Evolutionary conservation across 148 eudicot species (phyloP).

Genomic region (Dianthus caryophyllus): DNA sequence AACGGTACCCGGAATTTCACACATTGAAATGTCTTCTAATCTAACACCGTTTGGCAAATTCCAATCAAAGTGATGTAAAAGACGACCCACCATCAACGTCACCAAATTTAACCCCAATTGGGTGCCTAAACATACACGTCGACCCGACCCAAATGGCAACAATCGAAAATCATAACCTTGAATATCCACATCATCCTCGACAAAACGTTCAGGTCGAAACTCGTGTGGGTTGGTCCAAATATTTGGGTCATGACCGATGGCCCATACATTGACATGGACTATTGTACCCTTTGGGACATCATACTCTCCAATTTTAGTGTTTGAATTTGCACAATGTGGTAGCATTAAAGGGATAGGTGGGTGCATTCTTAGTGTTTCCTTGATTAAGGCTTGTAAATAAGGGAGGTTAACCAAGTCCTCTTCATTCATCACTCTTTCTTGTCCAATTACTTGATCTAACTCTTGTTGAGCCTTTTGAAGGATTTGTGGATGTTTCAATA

Average conservation of each 20-base stretch:
- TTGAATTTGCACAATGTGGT: constrained; percentile 58
- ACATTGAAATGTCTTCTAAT: constrained; percentile 50
- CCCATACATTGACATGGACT: constrained; percentile 66
- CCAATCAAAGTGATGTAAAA: constrained; percentile 64
- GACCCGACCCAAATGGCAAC: constrained; percentile 68
- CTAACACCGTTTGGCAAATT: constrained; percentile 37
- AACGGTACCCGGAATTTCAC: constrained; percentile 53
- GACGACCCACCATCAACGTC: constrained; percentile 60
- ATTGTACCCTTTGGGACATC: constrained; percentile 56
- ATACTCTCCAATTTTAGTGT: constrained; percentile 56
- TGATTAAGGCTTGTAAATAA: constrained; percentile 47
- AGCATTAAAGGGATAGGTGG: constrained; percentile 71
- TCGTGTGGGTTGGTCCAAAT: constrained; percentile 54
- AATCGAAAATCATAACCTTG: constrained; percentile 59
- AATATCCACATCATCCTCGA: constrained; percentile 55
- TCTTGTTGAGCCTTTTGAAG: constrained; percentile 74
- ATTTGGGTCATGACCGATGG: constrained; percentile 55
- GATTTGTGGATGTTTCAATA: constrained; percentile 55
- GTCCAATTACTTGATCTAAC: constrained; percentile 43
- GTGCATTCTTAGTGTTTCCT: constrained; percentile 66
- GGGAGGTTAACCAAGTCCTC: constrained; percentile 54
- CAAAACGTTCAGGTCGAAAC: constrained; percentile 57
- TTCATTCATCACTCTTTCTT: constrained; percentile 50
- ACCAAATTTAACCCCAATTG: constrained; percentile 60
- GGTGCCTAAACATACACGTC: constrained; percentile 59